Evolutionary conservation across 345 rosid species (phyloP), one percentile per base, ranked within the genome.

Genomic region (Cardamine chenopodiifolia): DNA sequence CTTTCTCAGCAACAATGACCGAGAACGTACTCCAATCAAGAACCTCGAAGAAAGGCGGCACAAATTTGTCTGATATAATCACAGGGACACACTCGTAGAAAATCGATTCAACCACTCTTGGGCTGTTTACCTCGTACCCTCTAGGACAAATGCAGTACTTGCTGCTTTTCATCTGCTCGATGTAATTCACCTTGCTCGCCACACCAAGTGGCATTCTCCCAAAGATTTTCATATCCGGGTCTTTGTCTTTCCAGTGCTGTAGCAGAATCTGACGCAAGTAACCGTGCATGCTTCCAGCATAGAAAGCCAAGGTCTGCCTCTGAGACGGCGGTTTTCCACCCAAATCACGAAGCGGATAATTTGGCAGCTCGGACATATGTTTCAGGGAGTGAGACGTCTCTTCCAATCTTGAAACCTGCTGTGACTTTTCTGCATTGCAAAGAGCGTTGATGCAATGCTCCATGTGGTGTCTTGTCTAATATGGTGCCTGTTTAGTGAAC

Each of bases 401-500:
- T 86, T 65, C 98, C 98, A n/a, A 93, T 82, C 82, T 93, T 93
- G 85, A 87, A 93, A 28, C 95, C 97, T 32, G 80, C 83, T 1
- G 95, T 93, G 10, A 89, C 80, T 47, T n/a, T n/a, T 93, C 98
- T 2, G 98, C 97, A 75, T 94, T 94, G 90, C 98, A 94, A 25
- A 94, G 84, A 44, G 97, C 96, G 82, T 91, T 94, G 69, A 94
- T 86, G 83, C 98, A 89, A 34, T 87, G 91, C 72, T 94, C 98
- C 98, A 94, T 94, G 79, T 94, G 98, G 81, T 88, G 97, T 75
- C 97, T 87, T 23, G 98, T 89, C 69, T 94, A 97, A n/a, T 89
- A 94, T 13, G 98, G 98, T 70, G 98, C 98, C 97, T 94, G 84
- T 39, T 70, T 47, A 29, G 40, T 49, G 19, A 56, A 23, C 1